A percentile compares a stretch with the other conserved stretches of the same genome.
Evolutionary conservation across 208 protist genomes (phyloP).

Genomic region (Crithidia brevicula): DNA sequence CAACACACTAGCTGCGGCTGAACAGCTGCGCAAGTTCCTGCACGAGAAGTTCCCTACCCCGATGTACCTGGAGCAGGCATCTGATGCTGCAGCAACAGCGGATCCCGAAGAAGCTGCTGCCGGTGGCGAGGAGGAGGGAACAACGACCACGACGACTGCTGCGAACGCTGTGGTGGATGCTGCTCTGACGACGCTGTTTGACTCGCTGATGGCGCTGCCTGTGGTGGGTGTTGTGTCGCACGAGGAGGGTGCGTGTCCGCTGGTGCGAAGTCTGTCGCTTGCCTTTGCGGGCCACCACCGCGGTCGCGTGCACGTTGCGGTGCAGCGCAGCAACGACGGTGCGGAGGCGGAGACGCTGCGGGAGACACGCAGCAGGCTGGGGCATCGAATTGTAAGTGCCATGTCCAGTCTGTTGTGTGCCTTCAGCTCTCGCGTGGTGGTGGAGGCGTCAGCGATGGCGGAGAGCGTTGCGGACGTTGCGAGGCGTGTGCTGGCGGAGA

Average conservation of each 20-base stretch:
- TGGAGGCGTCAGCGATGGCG: neutral
- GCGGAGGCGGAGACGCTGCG: constrained; percentile 6
- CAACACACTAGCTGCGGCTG: neutral
- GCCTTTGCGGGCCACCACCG: constrained; percentile 36
- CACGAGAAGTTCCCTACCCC: constrained; percentile 21
- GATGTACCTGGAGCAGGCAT: constrained; percentile 32
- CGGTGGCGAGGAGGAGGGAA: neutral
- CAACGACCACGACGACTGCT: neutral
- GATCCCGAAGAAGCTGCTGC: neutral
- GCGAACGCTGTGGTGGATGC: neutral
- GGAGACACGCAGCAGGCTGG: constrained; percentile 12
- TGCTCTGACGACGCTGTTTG: constrained; percentile 26
- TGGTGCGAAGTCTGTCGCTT: constrained; percentile 48
- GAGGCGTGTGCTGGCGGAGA: neutral
- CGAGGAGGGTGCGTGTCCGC: constrained; percentile 43
- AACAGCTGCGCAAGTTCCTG: constrained; percentile 31
- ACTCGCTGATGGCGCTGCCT: constrained; percentile 46
- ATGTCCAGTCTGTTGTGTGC: constrained; percentile 33
- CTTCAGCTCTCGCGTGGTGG: constrained; percentile 3
- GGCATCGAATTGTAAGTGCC: constrained; percentile 24
- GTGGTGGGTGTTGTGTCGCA: constrained; percentile 44
- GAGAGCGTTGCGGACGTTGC: constrained; percentile 7
- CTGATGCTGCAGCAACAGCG: neutral
- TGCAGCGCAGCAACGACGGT: constrained; percentile 2
- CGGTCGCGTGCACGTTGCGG: constrained; percentile 20